These are phyloP conservation scores for Ustilago hordei DNA, from an alignment of 1,284 basidiomycete genomes.

Conservation along the genomic window DNA sequence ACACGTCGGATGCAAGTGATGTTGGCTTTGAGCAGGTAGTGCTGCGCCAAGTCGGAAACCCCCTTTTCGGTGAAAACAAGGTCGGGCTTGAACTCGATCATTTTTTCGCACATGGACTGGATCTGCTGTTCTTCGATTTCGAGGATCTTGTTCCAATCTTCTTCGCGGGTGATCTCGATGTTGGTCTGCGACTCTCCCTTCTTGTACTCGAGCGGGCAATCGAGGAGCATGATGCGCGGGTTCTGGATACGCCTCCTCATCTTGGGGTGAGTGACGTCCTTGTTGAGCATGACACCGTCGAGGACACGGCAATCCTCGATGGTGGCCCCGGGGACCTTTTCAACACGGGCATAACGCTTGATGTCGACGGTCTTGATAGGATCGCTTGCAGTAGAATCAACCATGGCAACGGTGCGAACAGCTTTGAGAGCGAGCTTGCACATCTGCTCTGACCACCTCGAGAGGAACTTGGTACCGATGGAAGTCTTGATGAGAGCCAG, in stretches of 20 bases:
- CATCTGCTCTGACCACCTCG: conserved; percentile 97
- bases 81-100: conserved; percentile 95
- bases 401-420: conserved; percentile 81
- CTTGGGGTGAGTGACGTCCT: conserved; percentile 97
- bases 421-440: conserved; percentile 93
- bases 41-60: conserved; percentile 91
- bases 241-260: conserved; percentile 93
- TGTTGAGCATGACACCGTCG: conserved; percentile 95
- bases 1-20: conserved; percentile 93
- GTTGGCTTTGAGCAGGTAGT: conserved; percentile 88
- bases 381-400: conserved; percentile 68
- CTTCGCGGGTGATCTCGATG: conserved; percentile 95
- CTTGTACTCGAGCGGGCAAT: conserved; percentile 98
- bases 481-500: conserved; percentile 96
- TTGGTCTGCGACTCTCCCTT: conserved; percentile 99
- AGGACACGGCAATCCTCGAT: conserved; percentile 92
- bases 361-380: conserved; percentile 82
- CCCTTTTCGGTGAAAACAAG: conserved; percentile 98
- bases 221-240: conserved; percentile 88
- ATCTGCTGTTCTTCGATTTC: conserved; percentile 98
- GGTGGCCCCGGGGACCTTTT: conserved; percentile 96
- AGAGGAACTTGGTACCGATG: conserved; percentile 98
- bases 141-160: conserved; percentile 91
- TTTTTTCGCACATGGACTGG: conserved; percentile 85
- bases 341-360: conserved; percentile 96